Evolutionary conservation across 169 alveolate genomes (phyloP).

Genomic region (Eimeria necatrix): DNA sequence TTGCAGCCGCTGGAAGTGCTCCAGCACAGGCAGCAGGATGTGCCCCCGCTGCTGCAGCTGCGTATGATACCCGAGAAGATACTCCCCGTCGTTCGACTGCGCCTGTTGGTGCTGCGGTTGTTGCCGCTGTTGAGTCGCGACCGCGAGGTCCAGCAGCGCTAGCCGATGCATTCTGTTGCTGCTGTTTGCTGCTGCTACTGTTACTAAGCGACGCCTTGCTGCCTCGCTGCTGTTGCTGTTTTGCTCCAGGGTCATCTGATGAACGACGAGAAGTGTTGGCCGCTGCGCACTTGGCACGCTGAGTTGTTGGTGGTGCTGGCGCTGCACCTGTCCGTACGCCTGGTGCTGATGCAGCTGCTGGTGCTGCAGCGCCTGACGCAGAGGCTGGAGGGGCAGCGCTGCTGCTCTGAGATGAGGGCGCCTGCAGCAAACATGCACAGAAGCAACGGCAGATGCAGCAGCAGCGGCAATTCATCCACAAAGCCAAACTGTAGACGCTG

Average conservation of each 20-base stretch:
- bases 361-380: background rate
- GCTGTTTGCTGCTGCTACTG: background rate
- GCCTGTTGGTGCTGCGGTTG: conserved; percentile 5
- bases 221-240: conserved; percentile 58
- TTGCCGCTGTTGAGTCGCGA: background rate
- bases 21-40: conserved; percentile 35
- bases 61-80: background rate
- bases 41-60: conserved; percentile 30
- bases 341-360: conserved; percentile 10
- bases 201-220: conserved; percentile 14
- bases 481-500: conserved; percentile 18
- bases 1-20: background rate
- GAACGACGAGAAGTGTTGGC: background rate
- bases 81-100: background rate
- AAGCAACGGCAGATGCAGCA: background rate
- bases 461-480: background rate
- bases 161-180: conserved; percentile 19
- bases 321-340: conserved; percentile 55
- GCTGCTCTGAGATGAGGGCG: background rate
- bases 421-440: conserved; percentile 4
- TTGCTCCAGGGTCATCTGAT: background rate
- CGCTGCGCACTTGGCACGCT: conserved; percentile 22
- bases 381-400: conserved; percentile 5
- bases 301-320: conserved; percentile 14
- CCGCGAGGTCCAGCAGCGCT: background rate